Base-by-base conservation (phyloP, 257 asterid genomes). In the Solanum stenotomum region DNA sequence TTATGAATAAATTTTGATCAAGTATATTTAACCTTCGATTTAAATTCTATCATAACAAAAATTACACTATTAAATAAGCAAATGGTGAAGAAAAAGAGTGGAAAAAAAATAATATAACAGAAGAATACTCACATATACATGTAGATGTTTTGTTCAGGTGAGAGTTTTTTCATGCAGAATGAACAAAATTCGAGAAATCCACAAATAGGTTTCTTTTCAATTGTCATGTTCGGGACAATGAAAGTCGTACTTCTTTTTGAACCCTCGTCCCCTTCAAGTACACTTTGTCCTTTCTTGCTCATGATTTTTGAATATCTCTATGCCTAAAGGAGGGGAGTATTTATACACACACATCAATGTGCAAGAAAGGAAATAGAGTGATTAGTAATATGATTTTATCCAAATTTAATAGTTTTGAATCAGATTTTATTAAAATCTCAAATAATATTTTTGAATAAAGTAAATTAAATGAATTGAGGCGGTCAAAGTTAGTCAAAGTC, bases 51-150 rank as follows among this genome's bases (percentile, higher is more conserved):
- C 42, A 4, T 71, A 14, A 18, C 42, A 71, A 33, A 71, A 71
- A 31, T 2, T 71, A 33, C 78, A 31, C 23, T 33, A 33, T 71
- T 10, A 31, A 33, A 16, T 7, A 3, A 0, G 8, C 15, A 74
- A 34, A 13, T 5, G 49, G 35, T 25, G 14, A 78, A 2, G 63
- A n/a, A 25, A 78, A 42, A 4, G 2, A 40, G 20, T 23, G 7
- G 9, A 16, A 42, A 27, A 27, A 38, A n/a, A 77, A n/a, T n/a
- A 40, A 31, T 15, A 29, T 29, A 31, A 71, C 6, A 33, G 14
- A 3, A 10, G 18, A 16, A 18, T n/a, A 59, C 93, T 95, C 91
- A 97, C 99, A 94, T 96, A 95, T 97, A 97, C 98, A 97, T 97
- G 89, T 93, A 97, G 92, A 96, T 94, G 88, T 96, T 97, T 78